Evolutionary conservation across 768 basidiomycete species (phyloP), one percentile per base, ranked within the genome.

Genomic region (Leccinum rimulosum): DNA sequence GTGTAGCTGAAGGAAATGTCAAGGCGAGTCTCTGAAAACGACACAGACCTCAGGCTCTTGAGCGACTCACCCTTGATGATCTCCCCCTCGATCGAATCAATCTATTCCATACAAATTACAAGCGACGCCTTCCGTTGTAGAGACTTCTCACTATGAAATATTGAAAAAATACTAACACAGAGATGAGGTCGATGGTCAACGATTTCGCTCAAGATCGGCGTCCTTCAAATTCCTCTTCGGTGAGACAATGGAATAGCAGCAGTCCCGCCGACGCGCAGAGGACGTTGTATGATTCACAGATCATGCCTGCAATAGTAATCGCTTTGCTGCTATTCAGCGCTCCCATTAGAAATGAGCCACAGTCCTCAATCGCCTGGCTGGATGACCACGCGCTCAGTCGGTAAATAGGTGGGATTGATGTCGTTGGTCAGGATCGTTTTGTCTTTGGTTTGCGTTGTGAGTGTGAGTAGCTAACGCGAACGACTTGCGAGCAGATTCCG

Each of bases 181-280:
- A 88, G 52, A 93, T 89, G 31, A 91, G 74, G 72, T 95, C 95
- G 77, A 96, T 94, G 4, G 84, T 77, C 61, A 95, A 69, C 71
- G 95, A 96, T 76, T 95, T 95, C 27, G 86, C 83, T 30, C 95
- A 75, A 30, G 93, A 93, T 28, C 87, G 80, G 15, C 84, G 80
- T 36, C 87, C 91, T 56, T 67, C 74, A 17, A 96, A 82, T 64
- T 95, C 93, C 17, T 89, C 86, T 59, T 86, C 83, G 50, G 85
- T 91, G 48, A 96, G 78, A 28, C 82, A 86, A 68, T 95, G 95
- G 73, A 95, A 93, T 14, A 93, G 64, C 15, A 95, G 67, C 6
- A 97, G 76, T 6, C 92, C 95, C 63, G 58, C 79, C 1, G 83
- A 79, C 58, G 82, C 77, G 70, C 93, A 95, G 5, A 94, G 82